These are phyloP conservation scores for Postia placenta DNA, from an alignment of 768 basidiomycete genomes.

Conservation along the genomic window DNA sequence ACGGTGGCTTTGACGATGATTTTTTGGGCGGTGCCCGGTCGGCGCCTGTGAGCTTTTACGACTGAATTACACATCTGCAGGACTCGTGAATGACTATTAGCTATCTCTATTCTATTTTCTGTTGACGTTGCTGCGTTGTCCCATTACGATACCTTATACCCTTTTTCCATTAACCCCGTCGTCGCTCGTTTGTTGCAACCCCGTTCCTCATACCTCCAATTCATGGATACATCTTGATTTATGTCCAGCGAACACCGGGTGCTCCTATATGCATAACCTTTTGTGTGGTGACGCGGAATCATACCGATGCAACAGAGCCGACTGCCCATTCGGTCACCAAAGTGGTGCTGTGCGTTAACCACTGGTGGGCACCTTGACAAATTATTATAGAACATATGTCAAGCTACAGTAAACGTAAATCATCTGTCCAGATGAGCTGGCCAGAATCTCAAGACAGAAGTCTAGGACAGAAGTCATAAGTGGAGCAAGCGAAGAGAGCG, in stretches of 20 bases:
- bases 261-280: not conserved
- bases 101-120: conserved; percentile 4
- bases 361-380: too few species aligned
- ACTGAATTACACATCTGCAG: conserved; percentile 6
- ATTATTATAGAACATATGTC: too few species aligned
- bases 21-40: conserved; percentile 95
- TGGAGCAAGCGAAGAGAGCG: too few species aligned
- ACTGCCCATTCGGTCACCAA: too few species aligned
- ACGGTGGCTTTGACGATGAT: conserved; percentile 80
- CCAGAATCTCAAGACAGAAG: too few species aligned
- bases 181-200: conserved; percentile 16
- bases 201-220: not conserved
- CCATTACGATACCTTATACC: conserved; percentile 16
- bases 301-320: too few species aligned
- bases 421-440: too few species aligned
- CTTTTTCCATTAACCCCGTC: conserved; percentile 14
- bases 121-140: conserved; percentile 6
- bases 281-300: too few species aligned
- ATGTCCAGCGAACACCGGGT: conserved; percentile 2
- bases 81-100: conserved; percentile 7
- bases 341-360: too few species aligned
- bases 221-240: conserved; percentile 8
- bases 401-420: too few species aligned
- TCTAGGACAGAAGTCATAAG: too few species aligned
- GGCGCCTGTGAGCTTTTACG: conserved; percentile 46